Conservation (phyloP, 148 eudicot species). For the Chenopodium berlandieri region DNA sequence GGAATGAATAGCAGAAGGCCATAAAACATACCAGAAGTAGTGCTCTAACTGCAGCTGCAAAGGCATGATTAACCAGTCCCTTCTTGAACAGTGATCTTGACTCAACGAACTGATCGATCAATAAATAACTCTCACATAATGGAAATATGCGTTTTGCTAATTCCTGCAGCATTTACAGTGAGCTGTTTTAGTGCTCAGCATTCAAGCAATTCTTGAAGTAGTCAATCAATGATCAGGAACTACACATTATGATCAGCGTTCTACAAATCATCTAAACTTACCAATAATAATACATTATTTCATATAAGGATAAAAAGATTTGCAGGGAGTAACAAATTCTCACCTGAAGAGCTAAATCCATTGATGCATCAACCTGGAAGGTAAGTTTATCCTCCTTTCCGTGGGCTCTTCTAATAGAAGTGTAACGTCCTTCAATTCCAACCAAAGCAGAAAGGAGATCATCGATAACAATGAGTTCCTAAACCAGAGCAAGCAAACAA, state of each 20-base stretch:
- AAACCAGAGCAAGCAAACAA: conserved; percentile 22
- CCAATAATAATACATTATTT: neutral
- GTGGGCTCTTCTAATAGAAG: conserved; percentile 54
- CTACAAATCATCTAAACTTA: neutral
- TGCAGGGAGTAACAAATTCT: conserved; percentile 6
- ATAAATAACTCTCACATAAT: conserved; percentile 75
- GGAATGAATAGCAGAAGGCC: neutral
- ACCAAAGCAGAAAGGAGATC: conserved; percentile 83
- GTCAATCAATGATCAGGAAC: neutral
- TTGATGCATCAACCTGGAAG: conserved; percentile 85
- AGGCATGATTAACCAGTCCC: conserved; percentile 96
- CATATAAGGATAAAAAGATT: neutral
- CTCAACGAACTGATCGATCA: conserved; percentile 85
- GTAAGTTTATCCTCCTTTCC: conserved; percentile 46
- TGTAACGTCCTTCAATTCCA: conserved; percentile 92
- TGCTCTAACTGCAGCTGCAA: conserved; percentile 90
- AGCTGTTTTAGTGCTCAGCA: conserved; percentile 6
- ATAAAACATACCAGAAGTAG: conserved; percentile 64
- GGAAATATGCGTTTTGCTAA: conserved; percentile 77
- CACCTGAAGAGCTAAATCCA: conserved; percentile 98
- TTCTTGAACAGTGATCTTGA: conserved; percentile 90
- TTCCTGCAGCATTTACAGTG: conserved; percentile 53
- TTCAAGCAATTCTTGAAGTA: neutral
- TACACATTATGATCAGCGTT: neutral
- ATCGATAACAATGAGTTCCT: conserved; percentile 93